Evolutionary conservation across 495 filamentous ascomycete species (phyloP).

Genomic region (Terfezia boudieri): DNA sequence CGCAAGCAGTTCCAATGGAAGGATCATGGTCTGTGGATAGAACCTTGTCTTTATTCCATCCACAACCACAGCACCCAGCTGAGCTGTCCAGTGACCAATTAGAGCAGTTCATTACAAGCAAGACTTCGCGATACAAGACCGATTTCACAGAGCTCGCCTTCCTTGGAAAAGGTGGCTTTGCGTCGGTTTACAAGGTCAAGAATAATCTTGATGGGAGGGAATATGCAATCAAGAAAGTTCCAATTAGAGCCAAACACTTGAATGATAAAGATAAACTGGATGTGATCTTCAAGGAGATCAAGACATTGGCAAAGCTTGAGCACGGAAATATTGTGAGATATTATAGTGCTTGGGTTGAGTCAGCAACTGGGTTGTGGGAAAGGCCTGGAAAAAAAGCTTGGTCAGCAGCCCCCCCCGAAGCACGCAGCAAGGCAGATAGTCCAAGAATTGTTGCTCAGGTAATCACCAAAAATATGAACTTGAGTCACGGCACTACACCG

Average conservation of each 20-base stretch:
- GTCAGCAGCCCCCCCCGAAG: too few species aligned
- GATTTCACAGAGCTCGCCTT: slow-evolving; percentile 8
- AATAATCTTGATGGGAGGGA: slow-evolving; percentile 30
- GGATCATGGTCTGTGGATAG: too few species aligned
- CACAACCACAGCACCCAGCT: neutral
- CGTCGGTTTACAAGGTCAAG: slow-evolving; percentile 29
- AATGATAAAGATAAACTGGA: slow-evolving; percentile 26
- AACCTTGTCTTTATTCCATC: neutral
- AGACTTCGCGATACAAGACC: neutral
- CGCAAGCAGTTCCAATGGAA: too few species aligned
- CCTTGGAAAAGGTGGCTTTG: slow-evolving; percentile 31
- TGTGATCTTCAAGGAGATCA: slow-evolving; percentile 30
- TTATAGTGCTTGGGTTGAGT: slow-evolving; percentile 31
- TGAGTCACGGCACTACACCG: too few species aligned
- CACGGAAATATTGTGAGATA: slow-evolving; percentile 34
- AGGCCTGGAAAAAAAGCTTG: too few species aligned
- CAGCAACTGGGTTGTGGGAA: slow-evolving; percentile 1
- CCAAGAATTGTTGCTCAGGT: too few species aligned
- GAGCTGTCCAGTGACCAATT: neutral
- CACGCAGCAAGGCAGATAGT: too few species aligned
- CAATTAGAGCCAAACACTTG: slow-evolving; percentile 27
- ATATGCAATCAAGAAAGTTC: slow-evolving; percentile 34
- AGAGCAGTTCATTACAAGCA: neutral
- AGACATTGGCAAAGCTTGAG: slow-evolving; percentile 31
- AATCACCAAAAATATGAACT: too few species aligned